These are phyloP conservation scores for Pythium aphanidermatum DNA, from an alignment of 352 stramenopile species.

Conservation along the genomic window DNA sequence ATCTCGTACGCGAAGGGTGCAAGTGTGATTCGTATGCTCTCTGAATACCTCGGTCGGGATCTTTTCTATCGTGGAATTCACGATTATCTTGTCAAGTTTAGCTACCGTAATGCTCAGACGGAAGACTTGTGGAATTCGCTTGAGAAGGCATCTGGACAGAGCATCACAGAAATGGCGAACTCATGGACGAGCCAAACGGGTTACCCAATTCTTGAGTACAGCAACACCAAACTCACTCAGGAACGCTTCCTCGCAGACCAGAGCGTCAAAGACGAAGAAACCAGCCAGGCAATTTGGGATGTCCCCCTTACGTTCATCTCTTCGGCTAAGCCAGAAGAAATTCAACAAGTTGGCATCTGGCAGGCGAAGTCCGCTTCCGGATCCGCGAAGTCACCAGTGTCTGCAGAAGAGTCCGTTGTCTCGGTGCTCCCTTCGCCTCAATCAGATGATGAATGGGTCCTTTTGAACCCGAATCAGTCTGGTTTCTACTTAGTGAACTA, in stretches of 20 bases:
- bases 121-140: conserved; percentile 94
- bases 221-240: conserved; percentile 75
- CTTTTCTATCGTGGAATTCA: conserved; percentile 85
- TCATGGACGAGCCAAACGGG: conserved; percentile 93
- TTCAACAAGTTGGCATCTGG: conserved; percentile 65
- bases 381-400: conserved; percentile 17
- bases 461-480: conserved; percentile 94
- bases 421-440: conserved; percentile 27
- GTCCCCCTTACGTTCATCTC: conserved; percentile 78
- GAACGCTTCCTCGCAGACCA: conserved; percentile 92
- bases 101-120: conserved; percentile 94
- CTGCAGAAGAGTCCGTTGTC: conserved; percentile 61
- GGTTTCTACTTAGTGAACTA: conserved; percentile 95
- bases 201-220: conserved; percentile 89
- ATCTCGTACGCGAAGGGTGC: conserved; percentile 95
- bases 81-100: conserved; percentile 90
- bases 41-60: conserved; percentile 65
- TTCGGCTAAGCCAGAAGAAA: conserved; percentile 33
- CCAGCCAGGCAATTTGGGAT: conserved; percentile 59
- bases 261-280: conserved; percentile 48
- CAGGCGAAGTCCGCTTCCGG: conserved; percentile 21
- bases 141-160: conserved; percentile 86
- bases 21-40: conserved; percentile 76
- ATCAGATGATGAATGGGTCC: conserved; percentile 81
- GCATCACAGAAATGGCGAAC: conserved; percentile 89